Evolutionary conservation across 2,329 filamentous ascomycete species (phyloP).

Genomic region (Ophiostoma himal-ulmi): DNA sequence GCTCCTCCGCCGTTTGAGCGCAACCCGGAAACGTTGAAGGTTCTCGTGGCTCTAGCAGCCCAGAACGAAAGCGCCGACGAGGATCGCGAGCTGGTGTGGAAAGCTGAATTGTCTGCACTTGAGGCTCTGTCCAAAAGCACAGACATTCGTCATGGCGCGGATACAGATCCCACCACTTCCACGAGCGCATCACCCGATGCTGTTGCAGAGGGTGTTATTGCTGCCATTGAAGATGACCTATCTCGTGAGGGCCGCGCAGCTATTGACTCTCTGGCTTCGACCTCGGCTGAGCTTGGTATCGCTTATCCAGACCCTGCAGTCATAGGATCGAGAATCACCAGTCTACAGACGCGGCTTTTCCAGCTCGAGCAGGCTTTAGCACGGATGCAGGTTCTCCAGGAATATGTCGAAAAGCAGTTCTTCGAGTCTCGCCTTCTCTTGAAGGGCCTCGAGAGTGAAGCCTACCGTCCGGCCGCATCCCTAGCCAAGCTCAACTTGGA

Average conservation of each 20-base stretch:
- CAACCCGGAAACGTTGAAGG: constrained; percentile 70
- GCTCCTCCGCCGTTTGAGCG: constrained; percentile 71
- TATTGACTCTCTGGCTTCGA: constrained; percentile 52
- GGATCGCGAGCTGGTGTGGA: constrained; percentile 52
- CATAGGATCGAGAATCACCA: constrained; percentile 49
- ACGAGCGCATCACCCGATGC: neutral
- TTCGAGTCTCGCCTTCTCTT: constrained; percentile 38
- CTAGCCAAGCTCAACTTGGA: constrained; percentile 68
- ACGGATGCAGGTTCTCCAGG: constrained; percentile 51
- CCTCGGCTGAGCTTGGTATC: constrained; percentile 46
- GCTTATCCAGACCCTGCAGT: constrained; percentile 43
- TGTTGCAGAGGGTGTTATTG: constrained; percentile 40
- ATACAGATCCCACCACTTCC: neutral
- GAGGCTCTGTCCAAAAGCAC: constrained; percentile 39
- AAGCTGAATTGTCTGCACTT: constrained; percentile 55
- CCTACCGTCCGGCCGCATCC: constrained; percentile 50
- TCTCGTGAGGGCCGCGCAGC: constrained; percentile 49
- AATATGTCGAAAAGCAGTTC: constrained; percentile 50
- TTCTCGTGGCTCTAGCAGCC: constrained; percentile 65
- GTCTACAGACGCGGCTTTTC: constrained; percentile 50
- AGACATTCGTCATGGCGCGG: neutral
- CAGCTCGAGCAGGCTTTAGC: constrained; percentile 51
- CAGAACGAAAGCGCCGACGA: constrained; percentile 75
- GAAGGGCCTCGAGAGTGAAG: constrained; percentile 38
- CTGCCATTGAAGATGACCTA: constrained; percentile 50